These are phyloP conservation scores for Tephrocybe sp. DNA, from an alignment of 768 basidiomycete genomes.

Conservation along the genomic window DNA sequence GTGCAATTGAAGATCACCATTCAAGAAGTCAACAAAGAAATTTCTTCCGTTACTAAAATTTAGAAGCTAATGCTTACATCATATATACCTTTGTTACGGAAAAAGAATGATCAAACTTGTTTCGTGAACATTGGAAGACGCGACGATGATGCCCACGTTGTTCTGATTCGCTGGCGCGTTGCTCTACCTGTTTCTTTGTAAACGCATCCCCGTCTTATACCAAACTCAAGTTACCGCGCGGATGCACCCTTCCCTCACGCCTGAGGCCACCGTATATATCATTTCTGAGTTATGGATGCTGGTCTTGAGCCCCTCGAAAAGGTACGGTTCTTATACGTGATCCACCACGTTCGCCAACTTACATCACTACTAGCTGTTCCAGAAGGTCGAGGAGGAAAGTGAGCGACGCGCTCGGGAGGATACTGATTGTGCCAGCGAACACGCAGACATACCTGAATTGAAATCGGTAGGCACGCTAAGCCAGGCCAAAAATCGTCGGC, in stretches of 20 bases:
- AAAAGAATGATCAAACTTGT: too few species aligned
- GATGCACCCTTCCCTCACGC: constrained; percentile 1
- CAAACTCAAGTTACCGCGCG: background rate
- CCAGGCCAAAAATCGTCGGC: constrained; percentile 37
- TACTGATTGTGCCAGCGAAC: background rate
- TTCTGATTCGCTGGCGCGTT: constrained; percentile 4
- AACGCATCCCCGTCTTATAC: constrained; percentile 1
- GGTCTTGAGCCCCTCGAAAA: constrained; percentile 17
- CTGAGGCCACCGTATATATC: background rate
- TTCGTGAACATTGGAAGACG: constrained; percentile 1
- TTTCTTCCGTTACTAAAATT: too few species aligned
- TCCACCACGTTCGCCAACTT: background rate
- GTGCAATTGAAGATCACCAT: too few species aligned
- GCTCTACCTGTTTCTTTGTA: background rate
- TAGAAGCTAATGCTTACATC: too few species aligned
- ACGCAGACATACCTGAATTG: background rate
- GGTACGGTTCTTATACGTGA: constrained; percentile 1
- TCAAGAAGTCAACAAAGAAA: too few species aligned
- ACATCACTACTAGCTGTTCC: constrained; percentile 12
- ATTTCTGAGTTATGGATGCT: constrained; percentile 11
- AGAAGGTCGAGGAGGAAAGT: constrained; percentile 17
- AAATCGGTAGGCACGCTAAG: constrained; percentile 9
- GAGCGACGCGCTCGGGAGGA: constrained; percentile 18
- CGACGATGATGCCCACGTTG: constrained; percentile 7
- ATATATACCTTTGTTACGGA: too few species aligned